A percentile compares a stretch with the other conserved stretches of the same genome.
These are phyloP conservation scores for Pulveroboletus sp. DNA, from an alignment of 1,284 basidiomycete genomes.

Conservation along the genomic window DNA sequence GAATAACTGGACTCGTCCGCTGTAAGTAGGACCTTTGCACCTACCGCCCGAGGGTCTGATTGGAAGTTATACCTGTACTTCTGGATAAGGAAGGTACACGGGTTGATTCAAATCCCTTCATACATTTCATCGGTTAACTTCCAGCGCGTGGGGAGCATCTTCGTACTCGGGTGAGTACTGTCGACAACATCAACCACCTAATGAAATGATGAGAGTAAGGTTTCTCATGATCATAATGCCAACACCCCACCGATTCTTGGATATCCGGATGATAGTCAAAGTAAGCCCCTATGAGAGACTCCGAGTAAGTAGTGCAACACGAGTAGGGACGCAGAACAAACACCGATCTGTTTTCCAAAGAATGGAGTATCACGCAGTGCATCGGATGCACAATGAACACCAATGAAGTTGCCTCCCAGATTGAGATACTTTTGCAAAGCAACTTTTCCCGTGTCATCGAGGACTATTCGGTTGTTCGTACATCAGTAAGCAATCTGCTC, in stretches of 20 bases:
- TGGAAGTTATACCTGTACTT: constrained; percentile 60
- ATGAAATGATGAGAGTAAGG: background rate
- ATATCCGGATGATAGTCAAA: constrained; percentile 69
- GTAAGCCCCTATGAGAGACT: constrained; percentile 49
- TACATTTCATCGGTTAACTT: constrained; percentile 53
- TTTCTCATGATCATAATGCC: background rate
- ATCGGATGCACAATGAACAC: constrained; percentile 71
- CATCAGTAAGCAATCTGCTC: background rate
- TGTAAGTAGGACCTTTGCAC: constrained; percentile 55
- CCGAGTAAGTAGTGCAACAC: background rate
- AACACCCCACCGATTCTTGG: constrained; percentile 48
- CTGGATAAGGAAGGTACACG: background rate
- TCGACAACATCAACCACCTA: constrained; percentile 56
- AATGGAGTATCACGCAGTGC: constrained; percentile 67
- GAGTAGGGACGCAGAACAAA: background rate
- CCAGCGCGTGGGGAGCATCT: constrained; percentile 56
- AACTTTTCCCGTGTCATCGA: constrained; percentile 53
- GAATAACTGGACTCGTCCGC: constrained; percentile 42
- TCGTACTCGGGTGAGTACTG: constrained; percentile 58
- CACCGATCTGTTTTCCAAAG: constrained; percentile 50
- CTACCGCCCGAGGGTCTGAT: constrained; percentile 59
- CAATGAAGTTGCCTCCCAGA: constrained; percentile 70
- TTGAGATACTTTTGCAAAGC: constrained; percentile 64
- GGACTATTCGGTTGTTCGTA: constrained; percentile 42
- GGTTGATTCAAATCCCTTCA: background rate